A percentile compares a stretch with the other conserved stretches of the same genome.
Conservation (phyloP, 495 filamentous ascomycete genomes). For the Penicillium lagena region DNA sequence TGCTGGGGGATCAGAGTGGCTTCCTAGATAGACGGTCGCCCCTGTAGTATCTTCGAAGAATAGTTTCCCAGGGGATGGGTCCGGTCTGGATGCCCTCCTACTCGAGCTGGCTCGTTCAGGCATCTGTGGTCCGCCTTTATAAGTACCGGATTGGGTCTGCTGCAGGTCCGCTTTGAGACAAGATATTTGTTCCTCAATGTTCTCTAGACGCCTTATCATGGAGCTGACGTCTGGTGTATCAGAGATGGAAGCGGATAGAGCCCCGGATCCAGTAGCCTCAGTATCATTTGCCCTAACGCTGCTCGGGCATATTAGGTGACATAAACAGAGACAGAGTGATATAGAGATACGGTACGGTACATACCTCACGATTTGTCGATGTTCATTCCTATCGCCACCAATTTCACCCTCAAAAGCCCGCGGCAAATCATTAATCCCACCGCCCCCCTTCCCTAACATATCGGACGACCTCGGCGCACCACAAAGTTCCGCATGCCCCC, state of each 20-base stretch:
- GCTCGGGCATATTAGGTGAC: too few relatives aligned
- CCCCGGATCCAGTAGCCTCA: background rate
- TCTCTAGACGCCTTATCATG: constrained; percentile 10
- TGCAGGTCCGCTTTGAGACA: constrained; percentile 15
- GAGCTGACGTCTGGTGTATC: background rate
- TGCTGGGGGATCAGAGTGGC: constrained; percentile 14
- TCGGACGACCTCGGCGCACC: constrained; percentile 6
- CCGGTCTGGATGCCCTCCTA: background rate
- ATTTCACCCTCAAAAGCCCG: background rate
- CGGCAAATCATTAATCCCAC: background rate
- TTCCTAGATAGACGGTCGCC: constrained; percentile 17
- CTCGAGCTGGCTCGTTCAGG: too few relatives aligned
- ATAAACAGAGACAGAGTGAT: too few relatives aligned
- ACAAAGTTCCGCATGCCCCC: constrained; percentile 56
- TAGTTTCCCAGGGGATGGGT: constrained; percentile 11
- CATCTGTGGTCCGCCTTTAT: too few relatives aligned
- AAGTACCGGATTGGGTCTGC: background rate
- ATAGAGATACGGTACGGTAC: too few relatives aligned
- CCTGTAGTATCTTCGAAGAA: constrained; percentile 21
- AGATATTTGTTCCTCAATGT: constrained; percentile 15
- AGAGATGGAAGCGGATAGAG: too few relatives aligned
- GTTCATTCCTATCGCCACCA: background rate
- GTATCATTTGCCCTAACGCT: too few relatives aligned
- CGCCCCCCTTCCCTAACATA: too few relatives aligned
- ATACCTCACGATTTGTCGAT: too few relatives aligned